Conservation (phyloP, 2,329 filamentous ascomycete genomes). For the Fusarium tjaetaba region DNA sequence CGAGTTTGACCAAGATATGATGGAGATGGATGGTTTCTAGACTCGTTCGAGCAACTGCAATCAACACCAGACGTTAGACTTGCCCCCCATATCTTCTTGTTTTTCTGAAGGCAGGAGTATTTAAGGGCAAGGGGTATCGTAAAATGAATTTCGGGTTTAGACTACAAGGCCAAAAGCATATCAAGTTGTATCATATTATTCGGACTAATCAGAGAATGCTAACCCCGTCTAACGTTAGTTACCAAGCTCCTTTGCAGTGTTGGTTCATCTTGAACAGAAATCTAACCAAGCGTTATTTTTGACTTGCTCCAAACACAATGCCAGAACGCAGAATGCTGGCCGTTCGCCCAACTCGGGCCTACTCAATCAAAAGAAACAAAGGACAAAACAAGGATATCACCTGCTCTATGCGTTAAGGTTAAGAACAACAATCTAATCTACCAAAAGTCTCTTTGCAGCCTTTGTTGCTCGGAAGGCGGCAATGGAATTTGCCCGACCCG, state of each 20-base stretch:
- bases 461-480: slow-evolving; percentile 69
- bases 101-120: slow-evolving; percentile 89
- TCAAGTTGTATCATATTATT: slow-evolving; percentile 18
- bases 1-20: slow-evolving; percentile 64
- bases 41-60: background rate
- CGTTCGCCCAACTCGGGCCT: background rate
- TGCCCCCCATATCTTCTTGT: slow-evolving; percentile 99
- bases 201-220: slow-evolving; percentile 8
- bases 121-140: slow-evolving; percentile 79
- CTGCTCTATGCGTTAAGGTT: background rate
- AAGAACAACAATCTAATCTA: slow-evolving; percentile 19
- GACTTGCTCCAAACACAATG: background rate
- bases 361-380: background rate
- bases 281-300: slow-evolving; percentile 1
- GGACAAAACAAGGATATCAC: background rate
- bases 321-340: slow-evolving; percentile 1
- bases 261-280: background rate
- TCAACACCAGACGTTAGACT: slow-evolving; percentile 49
- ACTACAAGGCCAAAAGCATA: slow-evolving; percentile 1
- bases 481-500: slow-evolving; percentile 70
- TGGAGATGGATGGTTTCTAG: slow-evolving; percentile 58
- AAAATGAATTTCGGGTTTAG: slow-evolving; percentile 12
- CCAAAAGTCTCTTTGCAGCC: slow-evolving; percentile 52
- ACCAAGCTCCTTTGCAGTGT: background rate
- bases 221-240: background rate